Evolutionary conservation across 2,329 filamentous ascomycete genomes (phyloP).

Genomic region (Fusarium odoratissimum): DNA sequence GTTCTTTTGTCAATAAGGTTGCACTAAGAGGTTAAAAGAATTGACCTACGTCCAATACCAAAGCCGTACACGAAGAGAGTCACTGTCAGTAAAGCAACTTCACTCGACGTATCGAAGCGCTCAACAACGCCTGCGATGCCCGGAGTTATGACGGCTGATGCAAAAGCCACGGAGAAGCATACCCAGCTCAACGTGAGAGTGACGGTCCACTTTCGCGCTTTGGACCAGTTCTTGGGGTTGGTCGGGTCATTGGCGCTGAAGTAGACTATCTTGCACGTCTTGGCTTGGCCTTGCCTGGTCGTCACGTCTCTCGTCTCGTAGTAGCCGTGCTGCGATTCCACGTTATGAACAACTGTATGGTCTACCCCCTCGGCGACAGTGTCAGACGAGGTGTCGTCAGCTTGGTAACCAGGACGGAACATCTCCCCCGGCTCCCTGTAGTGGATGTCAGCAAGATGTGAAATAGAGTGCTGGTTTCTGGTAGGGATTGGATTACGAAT

Average conservation of each 20-base stretch:
- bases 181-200: background rate
- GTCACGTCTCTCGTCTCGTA: background rate
- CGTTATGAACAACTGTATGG: background rate
- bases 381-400: background rate
- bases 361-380: background rate
- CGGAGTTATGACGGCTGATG: background rate
- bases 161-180: background rate
- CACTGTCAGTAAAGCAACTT: background rate
- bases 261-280: background rate
- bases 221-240: background rate
- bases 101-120: background rate
- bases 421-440: background rate
- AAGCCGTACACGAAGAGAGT: background rate
- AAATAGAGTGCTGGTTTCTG: fast-evolving
- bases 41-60: background rate
- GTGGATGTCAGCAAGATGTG: background rate
- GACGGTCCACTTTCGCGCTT: background rate
- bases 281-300: background rate
- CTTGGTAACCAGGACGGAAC: background rate
- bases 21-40: too few relatives aligned
- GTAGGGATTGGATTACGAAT: background rate
- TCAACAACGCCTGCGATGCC: background rate
- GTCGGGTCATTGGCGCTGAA: background rate
- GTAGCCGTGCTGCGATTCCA: background rate
- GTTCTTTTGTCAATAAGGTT: background rate